Conservation (phyloP, 371 early-diverging fungal genomes). For the Saksenaea oblongispora region DNA sequence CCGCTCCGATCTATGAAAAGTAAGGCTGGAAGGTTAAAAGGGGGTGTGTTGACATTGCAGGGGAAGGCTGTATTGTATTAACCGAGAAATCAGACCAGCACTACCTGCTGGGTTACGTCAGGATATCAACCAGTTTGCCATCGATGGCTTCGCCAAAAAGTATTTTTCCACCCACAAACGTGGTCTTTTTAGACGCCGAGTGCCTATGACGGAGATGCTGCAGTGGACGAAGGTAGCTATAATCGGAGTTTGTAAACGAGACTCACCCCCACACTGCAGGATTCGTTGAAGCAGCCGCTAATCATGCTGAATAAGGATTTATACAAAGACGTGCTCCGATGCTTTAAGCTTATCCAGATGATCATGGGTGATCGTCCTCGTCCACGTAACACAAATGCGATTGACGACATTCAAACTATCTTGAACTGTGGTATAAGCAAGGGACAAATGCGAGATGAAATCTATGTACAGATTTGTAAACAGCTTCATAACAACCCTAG, state of each 20-base stretch:
- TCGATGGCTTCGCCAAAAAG: constrained; percentile 90
- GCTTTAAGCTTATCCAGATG: constrained; percentile 83
- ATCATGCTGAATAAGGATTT: constrained; percentile 76
- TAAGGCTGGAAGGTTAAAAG: not conserved
- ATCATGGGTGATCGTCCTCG: constrained; percentile 79
- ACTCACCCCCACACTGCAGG: constrained; percentile 33
- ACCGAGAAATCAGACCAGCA: constrained; percentile 25
- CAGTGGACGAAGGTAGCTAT: constrained; percentile 68
- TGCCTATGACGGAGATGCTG: constrained; percentile 88
- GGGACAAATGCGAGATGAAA: constrained; percentile 89
- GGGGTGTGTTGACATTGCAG: not conserved
- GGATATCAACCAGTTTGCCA: constrained; percentile 81
- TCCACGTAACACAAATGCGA: constrained; percentile 27
- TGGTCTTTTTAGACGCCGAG: constrained; percentile 79
- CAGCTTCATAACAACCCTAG: constrained; percentile 85
- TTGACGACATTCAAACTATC: constrained; percentile 73
- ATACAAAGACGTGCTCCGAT: constrained; percentile 82
- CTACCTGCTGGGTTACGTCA: constrained; percentile 67
- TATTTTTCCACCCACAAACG: constrained; percentile 90
- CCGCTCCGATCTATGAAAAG: constrained; percentile 8
- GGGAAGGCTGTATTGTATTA: not conserved
- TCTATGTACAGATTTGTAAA: constrained; percentile 93
- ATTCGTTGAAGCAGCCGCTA: constrained; percentile 77
- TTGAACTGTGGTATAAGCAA: constrained; percentile 75
- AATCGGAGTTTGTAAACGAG: not conserved